A percentile compares a stretch with the other conserved stretches of the same genome.
Evolutionary conservation across 495 filamentous ascomycete genomes (phyloP).

Genomic region (Staphylotrichum tortipilum): DNA sequence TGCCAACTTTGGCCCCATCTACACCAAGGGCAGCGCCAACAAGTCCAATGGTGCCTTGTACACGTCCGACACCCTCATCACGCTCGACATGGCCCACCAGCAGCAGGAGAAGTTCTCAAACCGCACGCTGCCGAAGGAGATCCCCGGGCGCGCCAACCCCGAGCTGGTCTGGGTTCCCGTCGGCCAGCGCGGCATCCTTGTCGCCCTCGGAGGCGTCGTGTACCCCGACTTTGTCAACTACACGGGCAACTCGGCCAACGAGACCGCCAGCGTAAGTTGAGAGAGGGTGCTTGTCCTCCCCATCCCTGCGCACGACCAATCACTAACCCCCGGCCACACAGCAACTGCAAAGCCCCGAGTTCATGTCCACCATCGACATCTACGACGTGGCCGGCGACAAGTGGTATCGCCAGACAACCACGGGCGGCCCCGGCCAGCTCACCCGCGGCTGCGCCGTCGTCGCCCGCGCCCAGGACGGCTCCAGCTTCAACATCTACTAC

Average conservation of each 20-base stretch:
- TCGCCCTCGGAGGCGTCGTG: slow-evolving; percentile 60
- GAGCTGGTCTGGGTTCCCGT: slow-evolving; percentile 67
- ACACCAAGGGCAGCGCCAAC: slow-evolving; percentile 19
- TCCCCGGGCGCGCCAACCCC: slow-evolving; percentile 49
- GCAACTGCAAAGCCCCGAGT: slow-evolving; percentile 43
- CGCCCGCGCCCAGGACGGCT: slow-evolving; percentile 50
- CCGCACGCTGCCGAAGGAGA: slow-evolving; percentile 38
- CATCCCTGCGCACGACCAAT: no score
- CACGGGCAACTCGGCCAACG: slow-evolving; percentile 26
- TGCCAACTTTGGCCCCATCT: slow-evolving; percentile 38
- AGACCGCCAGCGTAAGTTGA: slow-evolving; percentile 37
- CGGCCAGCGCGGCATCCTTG: slow-evolving; percentile 51
- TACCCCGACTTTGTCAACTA: slow-evolving; percentile 35
- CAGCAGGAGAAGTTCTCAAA: slow-evolving; percentile 47
- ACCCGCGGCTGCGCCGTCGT: slow-evolving; percentile 60
- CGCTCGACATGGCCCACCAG: slow-evolving; percentile 50
- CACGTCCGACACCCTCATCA: slow-evolving; percentile 47
- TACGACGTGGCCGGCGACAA: slow-evolving; percentile 52
- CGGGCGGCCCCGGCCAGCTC: slow-evolving; percentile 48
- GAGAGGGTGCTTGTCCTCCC: no score
- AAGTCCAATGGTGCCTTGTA: slow-evolving; percentile 24
- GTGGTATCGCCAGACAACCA: slow-evolving; percentile 58
- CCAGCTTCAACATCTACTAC: slow-evolving; percentile 64
- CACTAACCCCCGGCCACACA: no score
- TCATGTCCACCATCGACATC: slow-evolving; percentile 58